phyloP scores from a whole-genome alignment of 1,284 basidiomycete genomes.

The Megacollybia platyphylla region DNA sequence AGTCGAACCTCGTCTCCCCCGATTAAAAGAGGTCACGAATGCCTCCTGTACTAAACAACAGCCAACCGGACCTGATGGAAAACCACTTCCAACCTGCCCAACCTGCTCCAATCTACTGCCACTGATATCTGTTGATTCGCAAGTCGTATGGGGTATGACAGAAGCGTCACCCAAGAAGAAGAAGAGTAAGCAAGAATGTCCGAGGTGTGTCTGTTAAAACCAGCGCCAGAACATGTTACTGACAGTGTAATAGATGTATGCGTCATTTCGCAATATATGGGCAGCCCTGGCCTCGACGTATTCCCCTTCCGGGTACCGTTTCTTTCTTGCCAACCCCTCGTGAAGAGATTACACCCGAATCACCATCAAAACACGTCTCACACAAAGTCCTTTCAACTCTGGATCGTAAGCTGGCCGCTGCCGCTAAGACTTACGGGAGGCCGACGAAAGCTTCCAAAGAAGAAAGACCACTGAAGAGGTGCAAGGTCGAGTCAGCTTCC shows the following conservation, averaged over 20 bases:
- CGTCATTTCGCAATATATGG: slow-evolving; percentile 66
- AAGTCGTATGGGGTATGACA: slow-evolving; percentile 60
- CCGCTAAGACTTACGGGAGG: slow-evolving; percentile 15
- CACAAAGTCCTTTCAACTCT: slow-evolving; percentile 34
- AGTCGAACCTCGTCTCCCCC: slow-evolving; percentile 31
- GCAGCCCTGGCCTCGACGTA: slow-evolving; percentile 53
- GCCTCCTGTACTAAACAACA: slow-evolving; percentile 19
- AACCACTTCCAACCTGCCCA: slow-evolving; percentile 45
- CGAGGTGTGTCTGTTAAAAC: slow-evolving; percentile 35
- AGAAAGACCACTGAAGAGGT: slow-evolving; percentile 29
- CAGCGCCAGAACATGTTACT: slow-evolving; percentile 3
- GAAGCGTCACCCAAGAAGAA: slow-evolving; percentile 37
- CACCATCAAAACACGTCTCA: slow-evolving; percentile 26
- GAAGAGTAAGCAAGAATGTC: slow-evolving; percentile 55
- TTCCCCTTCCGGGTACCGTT: slow-evolving; percentile 32
- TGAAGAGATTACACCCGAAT: slow-evolving; percentile 34
- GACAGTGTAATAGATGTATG: slow-evolving; percentile 39
- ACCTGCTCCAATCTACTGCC: slow-evolving; percentile 59
- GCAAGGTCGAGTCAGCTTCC: slow-evolving; percentile 17
- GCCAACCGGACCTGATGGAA: slow-evolving; percentile 40
- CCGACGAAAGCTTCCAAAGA: slow-evolving; percentile 18
- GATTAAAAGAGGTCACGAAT: slow-evolving; percentile 17
- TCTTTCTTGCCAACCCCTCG: slow-evolving; percentile 35
- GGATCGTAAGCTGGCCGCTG: slow-evolving; percentile 40
- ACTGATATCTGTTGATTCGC: slow-evolving; percentile 57